phyloP scores from a whole-genome alignment of 2,329 filamentous ascomycete genomes.

The Chaetomiaceae sp. region DNA sequence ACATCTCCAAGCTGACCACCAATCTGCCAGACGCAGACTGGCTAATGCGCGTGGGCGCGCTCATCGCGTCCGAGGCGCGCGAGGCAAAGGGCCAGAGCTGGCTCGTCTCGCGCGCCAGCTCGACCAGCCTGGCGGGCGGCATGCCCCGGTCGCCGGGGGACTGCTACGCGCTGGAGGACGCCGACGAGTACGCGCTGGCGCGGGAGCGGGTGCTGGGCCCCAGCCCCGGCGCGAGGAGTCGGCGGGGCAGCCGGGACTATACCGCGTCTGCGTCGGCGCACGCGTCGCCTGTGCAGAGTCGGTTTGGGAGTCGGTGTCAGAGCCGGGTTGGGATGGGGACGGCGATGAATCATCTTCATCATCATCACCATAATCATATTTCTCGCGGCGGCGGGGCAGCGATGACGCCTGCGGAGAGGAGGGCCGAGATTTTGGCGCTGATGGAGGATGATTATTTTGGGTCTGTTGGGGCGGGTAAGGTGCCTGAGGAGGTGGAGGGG shows the following conservation, averaged over 20 bases:
- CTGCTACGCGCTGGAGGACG: slow-evolving; percentile 45
- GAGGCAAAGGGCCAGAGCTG: slow-evolving; percentile 67
- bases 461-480: slow-evolving; percentile 35
- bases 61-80: slow-evolving; percentile 58
- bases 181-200: slow-evolving; percentile 36
- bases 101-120: slow-evolving; percentile 62
- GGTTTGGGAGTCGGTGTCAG: slow-evolving; percentile 43
- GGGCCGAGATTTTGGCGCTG: slow-evolving; percentile 26
- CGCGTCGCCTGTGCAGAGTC: slow-evolving; percentile 36
- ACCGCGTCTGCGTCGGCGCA: neutral
- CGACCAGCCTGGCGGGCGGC: slow-evolving; percentile 54
- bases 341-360: too few relatives aligned
- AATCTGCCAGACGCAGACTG: slow-evolving; percentile 55
- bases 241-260: neutral
- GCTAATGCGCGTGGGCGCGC: slow-evolving; percentile 59
- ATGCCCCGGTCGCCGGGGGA: slow-evolving; percentile 45
- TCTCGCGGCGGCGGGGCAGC: slow-evolving; percentile 28
- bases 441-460: slow-evolving; percentile 37
- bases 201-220: neutral
- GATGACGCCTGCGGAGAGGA: slow-evolving; percentile 44
- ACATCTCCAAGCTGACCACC: too few relatives aligned
- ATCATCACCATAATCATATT: too few relatives aligned
- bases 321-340: neutral
- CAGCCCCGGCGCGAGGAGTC: neutral
- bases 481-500: slow-evolving; percentile 24